Percentiles rank a stretch among this genome's conserved stretches.
These are phyloP conservation scores for Hypholoma fasciculare DNA, from an alignment of 768 basidiomycete species.

Conservation along the genomic window DNA sequence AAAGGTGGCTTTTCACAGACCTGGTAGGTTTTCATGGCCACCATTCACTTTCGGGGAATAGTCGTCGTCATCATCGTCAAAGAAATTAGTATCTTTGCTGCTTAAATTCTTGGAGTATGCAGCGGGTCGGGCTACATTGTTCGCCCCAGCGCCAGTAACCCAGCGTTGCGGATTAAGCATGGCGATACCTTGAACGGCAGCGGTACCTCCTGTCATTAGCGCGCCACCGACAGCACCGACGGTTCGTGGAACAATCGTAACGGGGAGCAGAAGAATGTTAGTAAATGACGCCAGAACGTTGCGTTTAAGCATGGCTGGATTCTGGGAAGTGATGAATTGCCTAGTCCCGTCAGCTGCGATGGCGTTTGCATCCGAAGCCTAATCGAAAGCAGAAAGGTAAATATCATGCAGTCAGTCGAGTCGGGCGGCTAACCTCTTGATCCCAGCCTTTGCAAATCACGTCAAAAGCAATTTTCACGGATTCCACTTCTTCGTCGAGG, in stretches of 20 bases:
- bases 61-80: conserved; percentile 36
- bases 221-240: conserved; percentile 71
- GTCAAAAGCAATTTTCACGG: conserved; percentile 72
- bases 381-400: background rate
- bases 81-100: conserved; percentile 43
- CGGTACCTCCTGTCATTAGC: conserved; percentile 68
- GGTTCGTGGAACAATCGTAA: conserved; percentile 91
- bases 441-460: conserved; percentile 83
- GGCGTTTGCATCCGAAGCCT: conserved; percentile 11
- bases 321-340: conserved; percentile 80
- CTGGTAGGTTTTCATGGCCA: background rate
- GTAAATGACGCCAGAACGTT: conserved; percentile 93
- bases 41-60: background rate
- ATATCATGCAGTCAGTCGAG: background rate
- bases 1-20: conserved; percentile 4
- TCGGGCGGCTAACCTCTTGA: conserved; percentile 49
- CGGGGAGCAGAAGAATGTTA: conserved; percentile 85
- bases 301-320: conserved; percentile 90
- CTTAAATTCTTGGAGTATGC: conserved; percentile 39
- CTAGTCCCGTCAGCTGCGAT: conserved; percentile 23
- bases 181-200: conserved; percentile 79
- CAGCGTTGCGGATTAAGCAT: conserved; percentile 92
- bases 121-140: conserved; percentile 13
- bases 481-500: conserved; percentile 90
- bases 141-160: conserved; percentile 45